A percentile compares a stretch with the other conserved stretches of the same genome.
Evolutionary conservation across 805 yeast genomes (phyloP).

Genomic region (Myxozyma sirexii): DNA sequence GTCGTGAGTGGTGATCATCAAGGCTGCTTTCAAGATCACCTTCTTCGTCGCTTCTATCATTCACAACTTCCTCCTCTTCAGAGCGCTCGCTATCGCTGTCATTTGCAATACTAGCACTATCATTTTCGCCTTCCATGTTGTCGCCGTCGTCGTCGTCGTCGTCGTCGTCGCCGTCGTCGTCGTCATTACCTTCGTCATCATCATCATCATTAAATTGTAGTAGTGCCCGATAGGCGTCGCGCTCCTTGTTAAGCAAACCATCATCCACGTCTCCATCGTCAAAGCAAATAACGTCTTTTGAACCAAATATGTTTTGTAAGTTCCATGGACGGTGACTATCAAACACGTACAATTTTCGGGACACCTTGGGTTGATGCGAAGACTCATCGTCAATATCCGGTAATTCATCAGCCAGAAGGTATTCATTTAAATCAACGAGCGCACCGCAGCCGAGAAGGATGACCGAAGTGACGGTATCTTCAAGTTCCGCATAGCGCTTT

Average conservation of each 20-base stretch:
- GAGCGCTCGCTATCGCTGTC: conserved; percentile 30
- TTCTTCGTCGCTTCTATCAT: conserved; percentile 35
- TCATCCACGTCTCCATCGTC: conserved; percentile 82
- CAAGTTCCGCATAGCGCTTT: conserved; percentile 62
- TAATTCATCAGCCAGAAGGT: conserved; percentile 42
- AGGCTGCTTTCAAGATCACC: conserved; percentile 37
- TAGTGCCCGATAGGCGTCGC: conserved; percentile 57
- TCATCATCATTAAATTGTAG: conserved; percentile 46
- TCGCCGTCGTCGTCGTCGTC: conserved; percentile 38
- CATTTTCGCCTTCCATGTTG: conserved; percentile 35
- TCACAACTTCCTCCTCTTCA: neutral
- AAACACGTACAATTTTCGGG: conserved; percentile 71
- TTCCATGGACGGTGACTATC: conserved; percentile 98
- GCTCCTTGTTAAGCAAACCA: conserved; percentile 54
- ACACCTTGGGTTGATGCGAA: conserved; percentile 35
- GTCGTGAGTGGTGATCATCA: conserved; percentile 9
- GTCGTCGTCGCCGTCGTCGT: conserved; percentile 41
- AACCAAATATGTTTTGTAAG: conserved; percentile 86
- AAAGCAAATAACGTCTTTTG: conserved; percentile 69
- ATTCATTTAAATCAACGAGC: conserved; percentile 75
- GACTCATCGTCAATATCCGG: conserved; percentile 34
- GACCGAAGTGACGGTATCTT: conserved; percentile 73
- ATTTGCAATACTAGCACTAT: conserved; percentile 42
- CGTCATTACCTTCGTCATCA: conserved; percentile 43
- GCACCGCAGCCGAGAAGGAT: conserved; percentile 92